Percentiles rank a stretch among this genome's conserved stretches.
These are phyloP conservation scores for Saccharomyces pastorianus DNA, from an alignment of 1,139 yeast species.

Conservation along the genomic window DNA sequence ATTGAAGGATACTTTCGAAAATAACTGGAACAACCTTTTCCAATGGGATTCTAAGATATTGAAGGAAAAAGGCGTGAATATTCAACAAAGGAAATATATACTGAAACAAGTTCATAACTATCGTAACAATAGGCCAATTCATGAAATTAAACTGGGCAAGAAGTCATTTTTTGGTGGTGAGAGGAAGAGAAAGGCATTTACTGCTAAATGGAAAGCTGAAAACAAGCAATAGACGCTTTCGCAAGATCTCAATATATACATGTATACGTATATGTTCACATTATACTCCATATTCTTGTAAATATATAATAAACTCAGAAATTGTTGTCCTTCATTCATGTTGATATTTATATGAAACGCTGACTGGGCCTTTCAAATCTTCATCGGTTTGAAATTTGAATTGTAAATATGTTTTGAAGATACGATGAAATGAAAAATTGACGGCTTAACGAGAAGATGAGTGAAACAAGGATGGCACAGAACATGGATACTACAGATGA, in stretches of 20 bases:
- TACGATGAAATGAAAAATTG: not conserved
- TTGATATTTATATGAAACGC: not conserved
- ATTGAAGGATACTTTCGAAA: conserved; percentile 62
- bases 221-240: conserved; percentile 36
- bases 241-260: not conserved
- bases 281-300: not conserved
- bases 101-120: conserved; percentile 37
- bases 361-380: not conserved
- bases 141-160: conserved; percentile 55
- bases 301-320: not conserved
- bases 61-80: conserved; percentile 76
- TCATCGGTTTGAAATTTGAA: not conserved
- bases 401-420: not conserved
- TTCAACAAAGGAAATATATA: conserved; percentile 59
- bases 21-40: conserved; percentile 63
- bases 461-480: not conserved
- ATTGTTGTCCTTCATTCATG: not conserved
- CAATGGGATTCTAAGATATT: conserved; percentile 45
- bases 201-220: conserved; percentile 63
- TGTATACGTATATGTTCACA: not conserved
- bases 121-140: conserved; percentile 51
- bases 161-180: conserved; percentile 84
- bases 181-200: conserved; percentile 61
- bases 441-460: conserved; percentile 3
- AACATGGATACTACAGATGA: not conserved